These are phyloP conservation scores for Sporothrix mexicana DNA, from an alignment of 2,329 filamentous ascomycete genomes.

Conservation along the genomic window DNA sequence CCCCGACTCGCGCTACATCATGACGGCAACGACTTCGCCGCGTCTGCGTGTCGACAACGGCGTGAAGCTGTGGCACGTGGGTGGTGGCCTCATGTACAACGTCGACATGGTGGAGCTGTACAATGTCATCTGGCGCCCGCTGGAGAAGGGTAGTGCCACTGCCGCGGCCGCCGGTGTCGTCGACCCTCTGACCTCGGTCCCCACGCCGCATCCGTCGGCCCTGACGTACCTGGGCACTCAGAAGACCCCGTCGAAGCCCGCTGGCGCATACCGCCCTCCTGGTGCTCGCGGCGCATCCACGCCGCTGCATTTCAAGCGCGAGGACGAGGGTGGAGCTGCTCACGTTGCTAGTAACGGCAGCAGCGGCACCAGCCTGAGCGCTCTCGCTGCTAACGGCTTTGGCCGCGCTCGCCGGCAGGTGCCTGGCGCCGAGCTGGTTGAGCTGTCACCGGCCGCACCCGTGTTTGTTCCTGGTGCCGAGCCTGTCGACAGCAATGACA, in stretches of 20 bases:
- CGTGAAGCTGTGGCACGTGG: conserved; percentile 91
- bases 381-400: conserved; percentile 77
- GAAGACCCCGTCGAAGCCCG: conserved; percentile 95
- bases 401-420: conserved; percentile 76
- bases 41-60: conserved; percentile 96
- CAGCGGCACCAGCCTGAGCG: conserved; percentile 70
- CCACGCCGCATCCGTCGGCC: conserved; percentile 81
- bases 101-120: conserved; percentile 96
- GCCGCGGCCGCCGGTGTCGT: conserved; percentile 54
- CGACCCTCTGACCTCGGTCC: conserved; percentile 76
- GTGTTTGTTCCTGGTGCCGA: conserved; percentile 52
- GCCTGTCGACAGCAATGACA: conserved; percentile 70
- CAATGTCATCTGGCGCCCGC: conserved; percentile 84
- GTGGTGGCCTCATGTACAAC: conserved; percentile 89
- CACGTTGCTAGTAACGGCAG: conserved; percentile 81
- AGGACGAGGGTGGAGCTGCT: conserved; percentile 90
- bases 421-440: conserved; percentile 80
- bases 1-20: conserved; percentile 90
- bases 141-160: conserved; percentile 44
- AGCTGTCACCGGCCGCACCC: conserved; percentile 71
- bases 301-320: conserved; percentile 93
- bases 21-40: conserved; percentile 97
- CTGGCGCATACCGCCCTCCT: conserved; percentile 94
- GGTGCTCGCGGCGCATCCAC: conserved; percentile 88
- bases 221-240: conserved; percentile 79